Evolutionary conservation across 345 rosid species (phyloP).

Genomic region (Ceriops decandra): DNA sequence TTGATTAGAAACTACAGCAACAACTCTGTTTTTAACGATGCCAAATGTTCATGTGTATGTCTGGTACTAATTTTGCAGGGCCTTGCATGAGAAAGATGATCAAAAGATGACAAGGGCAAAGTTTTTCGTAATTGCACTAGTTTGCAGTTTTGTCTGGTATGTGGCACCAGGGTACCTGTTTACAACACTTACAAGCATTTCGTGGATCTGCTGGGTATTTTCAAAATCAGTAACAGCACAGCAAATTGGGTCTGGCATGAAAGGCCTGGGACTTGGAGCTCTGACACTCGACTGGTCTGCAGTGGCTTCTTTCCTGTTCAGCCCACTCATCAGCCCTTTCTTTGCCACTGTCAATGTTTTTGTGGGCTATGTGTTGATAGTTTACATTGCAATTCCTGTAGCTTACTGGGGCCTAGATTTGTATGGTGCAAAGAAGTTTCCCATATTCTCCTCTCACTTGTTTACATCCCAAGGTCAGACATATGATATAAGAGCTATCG

Average conservation of each 20-base stretch:
- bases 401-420: conserved; percentile 71
- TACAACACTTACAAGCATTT: conserved; percentile 70
- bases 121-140: conserved; percentile 73
- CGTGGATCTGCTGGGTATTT: conserved; percentile 87
- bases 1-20: too few species aligned
- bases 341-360: conserved; percentile 70
- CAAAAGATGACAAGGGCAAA: conserved; percentile 63
- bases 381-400: conserved; percentile 59
- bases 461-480: conserved; percentile 58
- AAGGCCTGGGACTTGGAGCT: conserved; percentile 82
- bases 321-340: conserved; percentile 85
- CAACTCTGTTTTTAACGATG: too few species aligned
- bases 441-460: conserved; percentile 78
- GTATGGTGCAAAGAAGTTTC: conserved; percentile 57
- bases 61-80: conserved; percentile 40
- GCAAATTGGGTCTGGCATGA: conserved; percentile 84
- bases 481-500: conserved; percentile 62
- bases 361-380: conserved; percentile 52
- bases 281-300: conserved; percentile 78
- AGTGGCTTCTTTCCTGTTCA: conserved; percentile 70
- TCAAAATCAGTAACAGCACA: conserved; percentile 78
- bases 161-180: conserved; percentile 77
- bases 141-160: conserved; percentile 72
- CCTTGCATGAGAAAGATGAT: conserved; percentile 82
- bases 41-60: too few species aligned